A percentile compares a stretch with the other conserved stretches of the same genome.
phyloP scores from a whole-genome alignment of 345 rosid genomes.

The Brassica cretica region DNA sequence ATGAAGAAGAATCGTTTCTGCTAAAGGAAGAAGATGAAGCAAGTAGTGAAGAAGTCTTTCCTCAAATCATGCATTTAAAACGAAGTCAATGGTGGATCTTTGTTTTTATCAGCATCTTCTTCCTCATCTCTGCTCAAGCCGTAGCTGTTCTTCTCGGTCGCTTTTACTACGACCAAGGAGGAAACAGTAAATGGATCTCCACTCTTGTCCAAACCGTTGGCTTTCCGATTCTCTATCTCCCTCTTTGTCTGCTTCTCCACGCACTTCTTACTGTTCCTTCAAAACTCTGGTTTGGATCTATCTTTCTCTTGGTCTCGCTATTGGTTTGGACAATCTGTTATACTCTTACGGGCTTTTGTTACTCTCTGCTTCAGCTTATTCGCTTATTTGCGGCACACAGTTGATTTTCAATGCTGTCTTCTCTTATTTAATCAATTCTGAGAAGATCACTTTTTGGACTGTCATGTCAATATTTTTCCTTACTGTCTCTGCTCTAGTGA shows the following conservation, averaged over 20 bases:
- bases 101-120: constrained; percentile 42
- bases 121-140: constrained; percentile 61
- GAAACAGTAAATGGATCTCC: constrained; percentile 38
- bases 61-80: constrained; percentile 40
- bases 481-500: constrained; percentile 68
- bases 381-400: constrained; percentile 76
- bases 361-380: constrained; percentile 78
- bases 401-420: constrained; percentile 74
- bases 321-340: constrained; percentile 66
- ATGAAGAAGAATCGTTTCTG: constrained; percentile 14
- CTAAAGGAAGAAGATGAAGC: constrained; percentile 13
- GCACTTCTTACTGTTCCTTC: constrained; percentile 41
- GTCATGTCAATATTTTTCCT: constrained; percentile 62
- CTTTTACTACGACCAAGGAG: constrained; percentile 33
- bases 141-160: constrained; percentile 50
- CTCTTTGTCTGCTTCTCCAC: constrained; percentile 46
- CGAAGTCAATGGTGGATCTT: constrained; percentile 68
- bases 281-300: constrained; percentile 45
- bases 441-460: constrained; percentile 64
- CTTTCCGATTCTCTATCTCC: constrained; percentile 65
- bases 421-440: constrained; percentile 73
- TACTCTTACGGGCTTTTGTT: constrained; percentile 72
- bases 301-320: constrained; percentile 55
- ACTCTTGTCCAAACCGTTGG: constrained; percentile 45
- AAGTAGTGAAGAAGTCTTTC: background rate